Evolutionary conservation across 2,329 filamentous ascomycete genomes (phyloP), one percentile per base, ranked within the genome.

Genomic region (Fusarium longipes): DNA sequence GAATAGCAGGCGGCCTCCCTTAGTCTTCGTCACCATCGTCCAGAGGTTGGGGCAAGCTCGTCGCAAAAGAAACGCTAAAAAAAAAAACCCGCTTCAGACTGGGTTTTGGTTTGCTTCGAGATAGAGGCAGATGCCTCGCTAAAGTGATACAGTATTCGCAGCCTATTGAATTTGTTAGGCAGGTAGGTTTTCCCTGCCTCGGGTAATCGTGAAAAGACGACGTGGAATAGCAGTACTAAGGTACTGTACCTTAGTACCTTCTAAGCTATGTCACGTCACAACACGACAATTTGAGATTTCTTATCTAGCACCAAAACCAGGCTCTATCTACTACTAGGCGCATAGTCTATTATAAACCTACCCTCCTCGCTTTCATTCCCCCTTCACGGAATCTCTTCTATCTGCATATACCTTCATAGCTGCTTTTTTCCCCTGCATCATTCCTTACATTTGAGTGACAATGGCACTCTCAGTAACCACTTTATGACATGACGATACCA

Each of bases 401-500:
- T 33, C n/a, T 25, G 24, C 38, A 29, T 29, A 20, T 39, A 51
- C 50, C 43, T 45, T 43, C 7, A 29, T 29, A 12, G 20, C n/a
- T 43, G 43, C 38, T 35, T 44, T 36, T 7, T 36, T 27, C 47
- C 22, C 12, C 17, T n/a, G 24, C 24, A 8, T 45, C 15, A 15
- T 17, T 49, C 27, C 38, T n/a, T 29, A 27, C 20, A 33, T 52
- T 18, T 50, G 20, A 50, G 30, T 48, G 29, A 63, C 42, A 36
- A 71, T 68, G 63, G 49, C 53, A 45, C 54, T 45, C 32, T 29
- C 38, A 64, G 43, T 43, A 52, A 58, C 57, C 60, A 33, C 70
- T 42, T 62, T 53, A 67, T 72, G 68, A 73, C 61, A 73, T 72
- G 70, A 68, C 63, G 35, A 69, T 57, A 62, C 38, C 56, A 53